Evolutionary conservation across 257 asterid species (phyloP).

Genomic region (Lycium ferocissimum): DNA sequence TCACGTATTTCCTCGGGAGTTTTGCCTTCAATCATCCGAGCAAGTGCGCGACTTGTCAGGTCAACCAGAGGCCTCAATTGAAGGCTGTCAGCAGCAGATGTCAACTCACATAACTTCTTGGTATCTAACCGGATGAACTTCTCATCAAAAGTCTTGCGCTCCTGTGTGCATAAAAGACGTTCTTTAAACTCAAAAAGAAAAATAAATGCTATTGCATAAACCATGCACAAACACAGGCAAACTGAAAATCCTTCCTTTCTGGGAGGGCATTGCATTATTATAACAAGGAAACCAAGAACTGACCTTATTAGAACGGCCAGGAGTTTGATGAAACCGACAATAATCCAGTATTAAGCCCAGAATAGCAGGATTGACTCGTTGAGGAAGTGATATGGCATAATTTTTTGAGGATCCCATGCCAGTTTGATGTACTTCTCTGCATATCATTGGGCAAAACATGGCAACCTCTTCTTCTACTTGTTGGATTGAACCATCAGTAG

Average conservation of each 20-base stretch:
- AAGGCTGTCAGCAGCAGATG: slow-evolving; percentile 97
- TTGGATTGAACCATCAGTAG: slow-evolving; percentile 79
- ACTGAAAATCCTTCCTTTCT: slow-evolving; percentile 12
- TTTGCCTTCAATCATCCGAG: slow-evolving; percentile 93
- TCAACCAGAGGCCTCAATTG: slow-evolving; percentile 92
- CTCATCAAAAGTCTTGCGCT: slow-evolving; percentile 90
- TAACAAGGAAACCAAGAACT: not conserved
- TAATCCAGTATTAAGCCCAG: slow-evolving; percentile 88
- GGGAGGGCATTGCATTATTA: not conserved
- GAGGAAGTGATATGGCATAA: slow-evolving; percentile 84
- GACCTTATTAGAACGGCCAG: slow-evolving; percentile 96
- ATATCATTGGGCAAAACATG: slow-evolving; percentile 80
- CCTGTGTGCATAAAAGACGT: slow-evolving; percentile 54
- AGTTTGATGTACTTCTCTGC: slow-evolving; percentile 71
- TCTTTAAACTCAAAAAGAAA: slow-evolving; percentile 24
- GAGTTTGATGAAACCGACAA: slow-evolving; percentile 89
- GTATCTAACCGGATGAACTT: slow-evolving; percentile 91
- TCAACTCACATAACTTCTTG: slow-evolving; percentile 90
- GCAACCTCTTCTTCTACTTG: slow-evolving; percentile 95
- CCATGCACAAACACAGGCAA: not conserved
- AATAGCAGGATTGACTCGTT: slow-evolving; percentile 82
- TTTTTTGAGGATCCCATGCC: slow-evolving; percentile 90
- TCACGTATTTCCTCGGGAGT: slow-evolving; percentile 93
- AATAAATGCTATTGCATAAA: slow-evolving; percentile 23
- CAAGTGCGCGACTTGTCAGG: slow-evolving; percentile 96